Percentiles rank a stretch among this genome's conserved stretches.
Evolutionary conservation across 2,329 filamentous ascomycete genomes (phyloP).

Genomic region (Exophiala sp.): DNA sequence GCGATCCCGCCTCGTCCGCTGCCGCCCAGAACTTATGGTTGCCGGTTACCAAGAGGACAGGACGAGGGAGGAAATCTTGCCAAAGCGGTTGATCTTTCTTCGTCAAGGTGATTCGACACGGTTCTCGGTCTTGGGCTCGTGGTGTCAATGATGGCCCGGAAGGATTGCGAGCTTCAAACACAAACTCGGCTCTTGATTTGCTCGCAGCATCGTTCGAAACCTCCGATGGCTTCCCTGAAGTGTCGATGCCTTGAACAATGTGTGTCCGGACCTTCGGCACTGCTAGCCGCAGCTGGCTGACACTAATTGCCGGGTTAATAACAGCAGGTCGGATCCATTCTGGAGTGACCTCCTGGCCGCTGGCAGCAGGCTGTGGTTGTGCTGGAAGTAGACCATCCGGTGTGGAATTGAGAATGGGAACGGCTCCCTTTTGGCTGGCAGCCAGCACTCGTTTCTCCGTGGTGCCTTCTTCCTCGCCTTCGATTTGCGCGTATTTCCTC

Average conservation of each 20-base stretch:
- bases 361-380: conserved; percentile 52
- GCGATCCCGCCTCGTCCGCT: conserved; percentile 83
- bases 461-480: conserved; percentile 66
- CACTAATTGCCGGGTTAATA: conserved; percentile 69
- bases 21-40: conserved; percentile 88
- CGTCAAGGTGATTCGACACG: conserved; percentile 73
- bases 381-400: conserved; percentile 73
- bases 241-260: conserved; percentile 73
- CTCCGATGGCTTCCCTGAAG: conserved; percentile 39
- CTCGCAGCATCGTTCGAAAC: conserved; percentile 35
- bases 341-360: conserved; percentile 63
- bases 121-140: conserved; percentile 64
- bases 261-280: conserved; percentile 80
- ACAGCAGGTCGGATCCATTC: conserved; percentile 85
- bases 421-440: conserved; percentile 60
- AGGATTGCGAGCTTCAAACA: conserved; percentile 86
- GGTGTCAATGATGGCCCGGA: conserved; percentile 54
- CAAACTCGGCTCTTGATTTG: conserved; percentile 61
- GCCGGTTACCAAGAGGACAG: conserved; percentile 83
- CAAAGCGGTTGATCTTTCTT: conserved; percentile 76
- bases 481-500: conserved; percentile 67
- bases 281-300: conserved; percentile 78
- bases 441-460: conserved; percentile 55
- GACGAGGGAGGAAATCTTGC: conserved; percentile 86
- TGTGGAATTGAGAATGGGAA: conserved; percentile 69